Conservation (phyloP, 768 basidiomycete genomes). For the Naganishia onofrii region DNA sequence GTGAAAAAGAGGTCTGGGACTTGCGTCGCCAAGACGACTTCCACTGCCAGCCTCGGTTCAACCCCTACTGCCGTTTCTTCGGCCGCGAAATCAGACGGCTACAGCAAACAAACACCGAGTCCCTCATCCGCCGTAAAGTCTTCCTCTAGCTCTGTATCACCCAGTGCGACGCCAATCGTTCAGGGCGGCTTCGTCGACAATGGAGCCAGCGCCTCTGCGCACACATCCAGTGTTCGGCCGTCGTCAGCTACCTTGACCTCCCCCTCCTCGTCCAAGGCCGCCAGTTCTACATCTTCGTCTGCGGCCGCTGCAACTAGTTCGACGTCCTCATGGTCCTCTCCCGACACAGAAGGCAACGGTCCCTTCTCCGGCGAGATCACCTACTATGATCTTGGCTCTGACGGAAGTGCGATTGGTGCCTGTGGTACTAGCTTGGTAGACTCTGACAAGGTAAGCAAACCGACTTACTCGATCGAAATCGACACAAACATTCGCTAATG, state of each 20-base stretch:
- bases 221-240: not conserved
- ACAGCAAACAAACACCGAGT: not conserved
- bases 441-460: constrained; percentile 16
- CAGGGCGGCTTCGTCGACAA: constrained; percentile 1
- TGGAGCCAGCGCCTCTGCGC: not conserved
- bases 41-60: not conserved
- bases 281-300: constrained; percentile 22
- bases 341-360: constrained; percentile 55
- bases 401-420: constrained; percentile 13
- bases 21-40: constrained; percentile 12
- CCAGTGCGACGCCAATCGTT: not conserved
- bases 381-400: constrained; percentile 22
- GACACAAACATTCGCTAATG: not conserved
- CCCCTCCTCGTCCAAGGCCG: constrained; percentile 36
- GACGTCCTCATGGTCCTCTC: constrained; percentile 20
- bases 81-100: not conserved
- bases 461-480: not conserved
- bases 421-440: constrained; percentile 28
- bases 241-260: constrained; percentile 36
- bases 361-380: constrained; percentile 59
- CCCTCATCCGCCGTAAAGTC: not conserved
- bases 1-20: constrained; percentile 15
- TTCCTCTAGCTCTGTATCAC: not conserved
- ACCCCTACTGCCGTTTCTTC: not conserved
- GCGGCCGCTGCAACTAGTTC: constrained; percentile 31